Conservation (phyloP, 1,284 basidiomycete species). For the Apiotrichum akiyoshidainum region DNA sequence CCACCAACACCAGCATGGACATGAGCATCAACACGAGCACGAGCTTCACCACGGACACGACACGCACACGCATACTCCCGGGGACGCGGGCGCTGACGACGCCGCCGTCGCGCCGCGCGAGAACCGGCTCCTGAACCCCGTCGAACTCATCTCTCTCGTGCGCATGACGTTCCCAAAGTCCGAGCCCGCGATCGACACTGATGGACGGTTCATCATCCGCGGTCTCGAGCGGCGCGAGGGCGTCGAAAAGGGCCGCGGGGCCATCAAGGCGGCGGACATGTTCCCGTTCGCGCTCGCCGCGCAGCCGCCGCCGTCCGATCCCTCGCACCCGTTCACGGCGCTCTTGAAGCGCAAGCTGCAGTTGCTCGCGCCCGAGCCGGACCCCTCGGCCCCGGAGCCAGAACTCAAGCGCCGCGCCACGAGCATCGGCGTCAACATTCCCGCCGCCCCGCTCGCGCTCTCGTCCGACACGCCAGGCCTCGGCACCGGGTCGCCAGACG, state of each 20-base stretch:
- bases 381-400: neutral
- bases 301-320: constrained; percentile 26
- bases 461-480: neutral
- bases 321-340: constrained; percentile 31
- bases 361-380: constrained; percentile 25
- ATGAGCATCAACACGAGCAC: neutral
- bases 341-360: constrained; percentile 36
- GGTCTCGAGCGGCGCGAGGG: constrained; percentile 41
- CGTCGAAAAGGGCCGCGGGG: constrained; percentile 27
- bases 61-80: neutral
- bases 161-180: constrained; percentile 45
- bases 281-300: constrained; percentile 40
- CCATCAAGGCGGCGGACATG: constrained; percentile 29
- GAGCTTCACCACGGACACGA: neutral
- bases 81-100: neutral
- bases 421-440: constrained; percentile 18
- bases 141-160: constrained; percentile 42
- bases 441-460: neutral
- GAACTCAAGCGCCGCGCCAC: constrained; percentile 9
- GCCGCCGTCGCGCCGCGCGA: constrained; percentile 8
- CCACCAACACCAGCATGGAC: neutral
- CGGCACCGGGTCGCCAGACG: neutral
- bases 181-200: constrained; percentile 35
- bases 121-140: constrained; percentile 39
- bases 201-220: constrained; percentile 39